Percentiles rank a stretch among this genome's conserved stretches.
Evolutionary conservation across 352 stramenopile genomes (phyloP).

Genomic region (Phytophthora megakarya): DNA sequence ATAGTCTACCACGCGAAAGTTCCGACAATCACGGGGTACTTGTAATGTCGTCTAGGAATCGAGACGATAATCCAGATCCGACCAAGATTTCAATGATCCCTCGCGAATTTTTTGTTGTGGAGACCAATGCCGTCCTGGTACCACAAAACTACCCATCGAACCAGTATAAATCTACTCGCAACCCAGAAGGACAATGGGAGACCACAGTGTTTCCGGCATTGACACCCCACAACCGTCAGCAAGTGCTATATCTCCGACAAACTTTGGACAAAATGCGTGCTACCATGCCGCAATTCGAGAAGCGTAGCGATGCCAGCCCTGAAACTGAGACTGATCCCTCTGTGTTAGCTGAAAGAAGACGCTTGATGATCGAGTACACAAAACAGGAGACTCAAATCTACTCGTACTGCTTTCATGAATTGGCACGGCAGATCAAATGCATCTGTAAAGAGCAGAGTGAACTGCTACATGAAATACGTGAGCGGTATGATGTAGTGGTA

Average conservation of each 20-base stretch:
- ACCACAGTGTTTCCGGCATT: constrained; percentile 78
- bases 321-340: constrained; percentile 14
- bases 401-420: constrained; percentile 77
- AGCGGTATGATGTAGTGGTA: constrained; percentile 52
- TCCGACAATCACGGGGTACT: neutral
- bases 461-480: constrained; percentile 60
- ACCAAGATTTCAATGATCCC: constrained; percentile 58
- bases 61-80: constrained; percentile 12
- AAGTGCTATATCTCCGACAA: constrained; percentile 70
- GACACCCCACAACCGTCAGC: constrained; percentile 62
- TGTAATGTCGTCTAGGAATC: neutral
- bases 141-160: constrained; percentile 51
- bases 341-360: constrained; percentile 22
- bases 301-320: neutral
- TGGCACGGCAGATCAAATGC: constrained; percentile 73
- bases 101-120: constrained; percentile 79
- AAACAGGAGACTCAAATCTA: constrained; percentile 66
- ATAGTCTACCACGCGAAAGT: constrained; percentile 5
- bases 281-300: constrained; percentile 23
- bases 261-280: constrained; percentile 63
- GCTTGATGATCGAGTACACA: constrained; percentile 49
- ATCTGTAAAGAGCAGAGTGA: constrained; percentile 83
- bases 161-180: constrained; percentile 69
- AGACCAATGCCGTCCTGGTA: constrained; percentile 68
- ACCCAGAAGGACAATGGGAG: constrained; percentile 53